Conservation (phyloP, 768 basidiomycete genomes). For the Mycena amicta region DNA sequence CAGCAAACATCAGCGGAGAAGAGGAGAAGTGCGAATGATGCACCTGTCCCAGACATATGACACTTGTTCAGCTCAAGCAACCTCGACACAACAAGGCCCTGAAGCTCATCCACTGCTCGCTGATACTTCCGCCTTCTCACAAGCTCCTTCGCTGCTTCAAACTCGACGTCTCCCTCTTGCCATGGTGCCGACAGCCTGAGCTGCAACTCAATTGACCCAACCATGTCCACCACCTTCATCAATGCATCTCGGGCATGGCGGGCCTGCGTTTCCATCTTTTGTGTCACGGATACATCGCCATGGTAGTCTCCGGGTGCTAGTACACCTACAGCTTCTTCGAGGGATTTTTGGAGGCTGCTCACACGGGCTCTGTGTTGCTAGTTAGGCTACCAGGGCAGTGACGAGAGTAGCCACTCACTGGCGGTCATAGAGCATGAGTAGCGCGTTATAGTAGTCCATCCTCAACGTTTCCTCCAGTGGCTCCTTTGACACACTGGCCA, state of each 20-base stretch:
- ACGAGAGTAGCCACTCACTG: constrained; percentile 5
- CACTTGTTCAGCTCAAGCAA: constrained; percentile 29
- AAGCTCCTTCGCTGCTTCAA: neutral
- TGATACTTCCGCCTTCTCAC: constrained; percentile 12
- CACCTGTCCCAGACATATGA: constrained; percentile 23
- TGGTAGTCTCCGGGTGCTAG: neutral
- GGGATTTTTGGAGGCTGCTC: neutral
- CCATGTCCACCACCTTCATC: neutral
- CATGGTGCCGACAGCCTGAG: neutral
- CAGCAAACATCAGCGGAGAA: neutral
- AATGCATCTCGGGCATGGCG: neutral
- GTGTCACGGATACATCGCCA: neutral
- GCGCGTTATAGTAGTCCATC: constrained; percentile 22
- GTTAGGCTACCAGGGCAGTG: neutral
- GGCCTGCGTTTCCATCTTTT: neutral
- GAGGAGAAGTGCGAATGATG: neutral
- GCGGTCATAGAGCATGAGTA: constrained; percentile 11
- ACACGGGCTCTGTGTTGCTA: neutral
- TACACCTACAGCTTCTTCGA: no score
- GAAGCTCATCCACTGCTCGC: constrained; percentile 23
- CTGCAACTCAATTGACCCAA: neutral
- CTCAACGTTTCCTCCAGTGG: constrained; percentile 12
- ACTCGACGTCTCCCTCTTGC: neutral
- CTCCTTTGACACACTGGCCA: constrained; percentile 1
- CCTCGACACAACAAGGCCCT: constrained; percentile 23